Base-by-base conservation (phyloP, 768 basidiomycete genomes). In the Hortiboletus campestris region DNA sequence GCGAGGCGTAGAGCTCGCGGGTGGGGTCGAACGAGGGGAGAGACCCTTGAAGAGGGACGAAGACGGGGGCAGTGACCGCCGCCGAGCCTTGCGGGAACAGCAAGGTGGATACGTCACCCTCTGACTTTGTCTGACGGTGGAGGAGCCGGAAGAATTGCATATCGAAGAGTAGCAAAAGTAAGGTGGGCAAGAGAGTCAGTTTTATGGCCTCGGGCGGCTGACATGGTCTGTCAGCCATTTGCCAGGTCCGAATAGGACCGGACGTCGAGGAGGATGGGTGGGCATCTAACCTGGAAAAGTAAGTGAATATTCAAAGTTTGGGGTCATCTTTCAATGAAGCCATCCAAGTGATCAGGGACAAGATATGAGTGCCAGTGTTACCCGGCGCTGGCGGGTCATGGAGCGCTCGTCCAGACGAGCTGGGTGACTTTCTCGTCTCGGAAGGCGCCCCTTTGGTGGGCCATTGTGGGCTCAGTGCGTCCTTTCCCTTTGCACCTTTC, bases 121-220 rank as follows among this genome's bases (percentile, higher is more conserved):
- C 79, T 19, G 80, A 82, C 64, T 74, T 78, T 51, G 78, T 72
- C 55, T 73, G 76, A 62, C 79, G 78, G 58, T 81, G 76, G 25
- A 79, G 75, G 28, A 80, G 68, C 58, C 69, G 71, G 72, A 80
- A 79, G 62, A 80, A 77, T 6, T 73, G 75, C 80, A 81, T 81
- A 55, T 47, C 51, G 46, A 47, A 28, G 20, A 29, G 17, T 10
- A 20, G 28, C 6, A 38, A 46, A 36, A 25, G 16, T 8, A 6
- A 25, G 38, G 8, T 11, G 2, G 20, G 31, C 6, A 5, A 14
- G 32, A 35, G 46, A 51, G 50, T 40, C 55, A 35, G 31, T 54
- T 66, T 66, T 65, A 66, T 57, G 48, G 14, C 11, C n/a, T 2
- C n/a, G 6, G 28, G 64, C 38, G 64, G 64, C 64, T 65, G 64